Evolutionary conservation across 1,139 yeast genomes (phyloP), one percentile per base, ranked within the genome.

Genomic region (Yamadazyma epiphylla): DNA sequence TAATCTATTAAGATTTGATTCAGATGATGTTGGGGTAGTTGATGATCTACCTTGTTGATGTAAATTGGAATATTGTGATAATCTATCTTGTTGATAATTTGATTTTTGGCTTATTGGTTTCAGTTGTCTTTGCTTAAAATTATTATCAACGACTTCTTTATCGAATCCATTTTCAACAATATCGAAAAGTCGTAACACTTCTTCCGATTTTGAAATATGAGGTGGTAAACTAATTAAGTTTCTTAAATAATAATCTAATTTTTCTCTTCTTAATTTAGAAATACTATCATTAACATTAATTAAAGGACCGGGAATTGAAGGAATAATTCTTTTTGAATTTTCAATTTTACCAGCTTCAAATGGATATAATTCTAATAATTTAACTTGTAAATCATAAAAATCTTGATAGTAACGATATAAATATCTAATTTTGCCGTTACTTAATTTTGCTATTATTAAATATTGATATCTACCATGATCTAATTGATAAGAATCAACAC

Each of bases 251-350:
- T 78, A 77, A 56, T 91, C 94, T 45, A 94, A 69, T 56, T 87
- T 94, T 22, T 79, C 85, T 43, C 91, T 71, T 48, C 98, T 74
- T 53, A 86, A 83, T 45, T 82, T 80, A 11, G 96, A 84, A 33
- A 89, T 82, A 30, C 82, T 75, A 51, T 89, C 97, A 41, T 89
- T 88, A 30, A 91, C 96, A 51, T 85, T 85, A 27, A 94, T 83
- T 30, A 91, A 71, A 2, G 98, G 99, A 1, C 98, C 98, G 0
- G 98, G 98, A 51, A 94, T 89, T 41, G 84, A 87, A 4, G 99
- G 98, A 38, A 91, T 71, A 23, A 83, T 82, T 42, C 98, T 74
- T 34, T 67, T 63, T 23, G 74, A 69, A 42, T 77, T 77, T 55
- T 83, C 87, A 28, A 81, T 78, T 44, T 88, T 80, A 5, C 97